A percentile compares a stretch with the other conserved stretches of the same genome.
Evolutionary conservation across 495 filamentous ascomycete species (phyloP).

Genomic region (Annulohypoxylon moriforme): DNA sequence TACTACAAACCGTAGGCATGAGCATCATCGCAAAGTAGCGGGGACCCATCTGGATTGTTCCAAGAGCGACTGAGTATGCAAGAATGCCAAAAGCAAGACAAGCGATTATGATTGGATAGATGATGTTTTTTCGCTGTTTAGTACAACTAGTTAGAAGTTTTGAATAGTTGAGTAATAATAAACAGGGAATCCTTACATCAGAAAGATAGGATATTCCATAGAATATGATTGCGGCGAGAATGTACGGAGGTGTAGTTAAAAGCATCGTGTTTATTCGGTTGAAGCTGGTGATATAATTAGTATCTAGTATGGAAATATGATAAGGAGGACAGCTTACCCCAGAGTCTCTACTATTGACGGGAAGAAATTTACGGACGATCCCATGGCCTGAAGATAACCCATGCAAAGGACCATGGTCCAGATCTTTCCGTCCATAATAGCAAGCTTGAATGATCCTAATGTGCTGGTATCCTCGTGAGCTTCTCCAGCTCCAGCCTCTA

Average conservation of each 20-base stretch:
- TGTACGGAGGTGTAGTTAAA: background rate
- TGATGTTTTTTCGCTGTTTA: background rate
- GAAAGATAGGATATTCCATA: conserved; percentile 1
- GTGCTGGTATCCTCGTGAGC: background rate
- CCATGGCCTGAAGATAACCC: background rate
- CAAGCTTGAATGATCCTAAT: conserved; percentile 4
- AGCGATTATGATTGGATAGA: background rate
- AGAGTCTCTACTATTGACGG: background rate
- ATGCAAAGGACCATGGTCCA: background rate
- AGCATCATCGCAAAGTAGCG: conserved; percentile 6
- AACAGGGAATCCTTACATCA: background rate
- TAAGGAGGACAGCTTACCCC: background rate
- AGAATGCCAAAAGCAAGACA: background rate
- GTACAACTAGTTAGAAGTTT: background rate
- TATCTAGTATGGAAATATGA: background rate
- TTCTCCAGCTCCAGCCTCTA: conserved; percentile 1
- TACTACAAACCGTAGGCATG: conserved; percentile 1
- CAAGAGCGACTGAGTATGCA: background rate
- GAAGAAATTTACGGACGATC: conserved; percentile 1
- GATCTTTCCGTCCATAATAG: background rate
- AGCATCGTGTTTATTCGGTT: background rate
- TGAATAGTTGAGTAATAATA: background rate
- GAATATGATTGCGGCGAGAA: background rate
- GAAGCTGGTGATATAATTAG: background rate
- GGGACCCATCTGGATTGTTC: background rate